A percentile compares a stretch with the other conserved stretches of the same genome.
Evolutionary conservation across 2,329 filamentous ascomycete genomes (phyloP).

Genomic region (Esteya vermicola): DNA sequence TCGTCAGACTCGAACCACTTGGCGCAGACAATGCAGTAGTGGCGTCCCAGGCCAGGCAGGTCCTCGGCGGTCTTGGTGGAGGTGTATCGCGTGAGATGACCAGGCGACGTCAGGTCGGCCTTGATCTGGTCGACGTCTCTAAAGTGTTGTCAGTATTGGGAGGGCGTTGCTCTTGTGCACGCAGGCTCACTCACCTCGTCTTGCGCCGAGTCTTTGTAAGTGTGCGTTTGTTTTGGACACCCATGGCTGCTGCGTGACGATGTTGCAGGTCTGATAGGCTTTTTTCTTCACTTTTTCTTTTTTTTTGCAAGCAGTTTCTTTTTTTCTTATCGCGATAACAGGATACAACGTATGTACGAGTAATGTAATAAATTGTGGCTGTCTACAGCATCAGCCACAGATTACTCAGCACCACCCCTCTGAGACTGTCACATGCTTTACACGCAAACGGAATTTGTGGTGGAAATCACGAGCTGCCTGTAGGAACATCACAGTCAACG

Average conservation of each 20-base stretch:
- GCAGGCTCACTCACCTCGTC: no score
- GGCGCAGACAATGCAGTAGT: slow-evolving; percentile 85
- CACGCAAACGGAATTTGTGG: no score
- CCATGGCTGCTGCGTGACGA: slow-evolving; percentile 34
- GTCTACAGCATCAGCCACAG: background rate
- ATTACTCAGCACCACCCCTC: background rate
- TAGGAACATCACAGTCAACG: no score
- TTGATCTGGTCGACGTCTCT: slow-evolving; percentile 91
- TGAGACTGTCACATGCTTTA: no score
- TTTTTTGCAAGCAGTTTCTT: background rate
- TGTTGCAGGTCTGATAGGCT: background rate
- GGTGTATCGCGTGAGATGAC: slow-evolving; percentile 69
- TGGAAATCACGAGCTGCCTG: no score
- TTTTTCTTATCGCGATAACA: background rate
- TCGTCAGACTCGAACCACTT: slow-evolving; percentile 88
- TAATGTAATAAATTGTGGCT: background rate
- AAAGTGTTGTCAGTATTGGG: slow-evolving; percentile 7
- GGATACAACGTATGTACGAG: no score
- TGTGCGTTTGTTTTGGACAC: slow-evolving; percentile 50
- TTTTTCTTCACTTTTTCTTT: background rate
- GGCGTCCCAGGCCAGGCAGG: slow-evolving; percentile 69
- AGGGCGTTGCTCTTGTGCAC: no score
- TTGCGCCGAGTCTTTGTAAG: slow-evolving; percentile 62
- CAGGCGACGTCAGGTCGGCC: slow-evolving; percentile 62
- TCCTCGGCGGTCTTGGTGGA: slow-evolving; percentile 71